Evolutionary conservation across 1,139 yeast genomes (phyloP), one percentile per base, ranked within the genome.

Genomic region (Yarrowia galli): DNA sequence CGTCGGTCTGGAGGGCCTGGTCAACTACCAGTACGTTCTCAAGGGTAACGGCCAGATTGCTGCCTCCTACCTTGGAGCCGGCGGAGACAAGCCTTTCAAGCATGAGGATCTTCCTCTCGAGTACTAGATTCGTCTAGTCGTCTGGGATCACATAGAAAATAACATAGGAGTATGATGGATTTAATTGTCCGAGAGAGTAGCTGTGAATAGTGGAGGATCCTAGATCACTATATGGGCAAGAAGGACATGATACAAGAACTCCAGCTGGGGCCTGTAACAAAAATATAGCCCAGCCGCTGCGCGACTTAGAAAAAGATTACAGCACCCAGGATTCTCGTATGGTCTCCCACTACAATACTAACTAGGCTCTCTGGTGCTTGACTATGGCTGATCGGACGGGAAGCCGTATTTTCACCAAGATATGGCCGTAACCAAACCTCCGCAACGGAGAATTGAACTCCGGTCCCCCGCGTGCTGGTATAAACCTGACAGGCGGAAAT

Each of bases 1-100:
- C 15, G 98, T 96, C 45, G 99, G 99, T 1, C 84, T 96, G 60
- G 99, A 96, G 76, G 99, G 99, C 1, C 83, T 96, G 72, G 96
- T 92, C 79, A 91, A 96, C 73, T 96, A 96, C 78, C 98, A 96
- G 79, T 96, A 95, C 77, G 96, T 92, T 77, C 81, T 95, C 71
- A 85, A 89, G 78, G 99, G 99, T 51, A 82, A 87, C 72, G 99
- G 99, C 4, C 98, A 95, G 76, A 83, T 93, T 68, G 99, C 91
- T 3, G 89, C 92, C 60, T 97, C 92, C 74, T 95, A 95, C 75
- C 82, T 88, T 56, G 98, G 98, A 38, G 97, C 93, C 40, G 98
- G 98, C 49, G 99, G 99, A 51, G 77, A 83, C 12, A 88, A 86
- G 77, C 85, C 84, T n/a, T 95, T 91, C 81, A 84, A 87, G 64